These are phyloP conservation scores for Jasminum sambac DNA, from an alignment of 257 asterid genomes.

Conservation along the genomic window DNA sequence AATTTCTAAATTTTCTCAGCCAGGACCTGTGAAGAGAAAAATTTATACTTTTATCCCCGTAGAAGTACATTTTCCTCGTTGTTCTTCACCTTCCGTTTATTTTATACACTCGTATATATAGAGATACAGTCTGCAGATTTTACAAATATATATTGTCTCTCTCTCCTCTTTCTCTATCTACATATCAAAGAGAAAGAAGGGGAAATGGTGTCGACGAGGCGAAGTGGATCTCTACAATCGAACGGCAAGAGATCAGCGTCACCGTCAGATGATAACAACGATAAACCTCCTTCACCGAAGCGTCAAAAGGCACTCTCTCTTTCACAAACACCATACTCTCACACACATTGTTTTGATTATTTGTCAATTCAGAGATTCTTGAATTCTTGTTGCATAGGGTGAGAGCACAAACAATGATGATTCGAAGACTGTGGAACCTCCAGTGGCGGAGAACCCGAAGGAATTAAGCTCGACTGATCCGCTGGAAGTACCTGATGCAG, in stretches of 20 bases:
- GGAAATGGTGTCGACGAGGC: slow-evolving; percentile 87
- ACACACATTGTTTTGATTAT: slow-evolving; percentile 20
- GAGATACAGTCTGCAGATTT: background rate
- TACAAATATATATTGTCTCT: background rate
- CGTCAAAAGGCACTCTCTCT: slow-evolving; percentile 63
- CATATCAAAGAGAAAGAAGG: slow-evolving; percentile 25
- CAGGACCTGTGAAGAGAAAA: background rate
- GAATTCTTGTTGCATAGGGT: slow-evolving; percentile 34
- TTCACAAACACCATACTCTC: slow-evolving; percentile 7
- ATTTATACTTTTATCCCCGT: background rate
- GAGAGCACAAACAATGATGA: slow-evolving; percentile 43
- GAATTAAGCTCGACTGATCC: slow-evolving; percentile 61
- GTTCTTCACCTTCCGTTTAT: background rate
- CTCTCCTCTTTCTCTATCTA: background rate
- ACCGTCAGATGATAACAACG: slow-evolving; percentile 53
- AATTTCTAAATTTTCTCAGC: background rate
- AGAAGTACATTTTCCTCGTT: background rate
- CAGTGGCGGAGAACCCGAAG: slow-evolving; percentile 62
- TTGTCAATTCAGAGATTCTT: background rate
- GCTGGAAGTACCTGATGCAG: slow-evolving; percentile 41
- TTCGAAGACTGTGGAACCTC: slow-evolving; percentile 45
- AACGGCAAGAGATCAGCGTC: slow-evolving; percentile 73
- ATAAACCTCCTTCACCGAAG: slow-evolving; percentile 69
- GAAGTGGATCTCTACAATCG: slow-evolving; percentile 92
- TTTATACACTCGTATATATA: background rate